Evolutionary conservation across 129 eudicot species (phyloP).

Genomic region (Gnaphalium uliginosum): DNA sequence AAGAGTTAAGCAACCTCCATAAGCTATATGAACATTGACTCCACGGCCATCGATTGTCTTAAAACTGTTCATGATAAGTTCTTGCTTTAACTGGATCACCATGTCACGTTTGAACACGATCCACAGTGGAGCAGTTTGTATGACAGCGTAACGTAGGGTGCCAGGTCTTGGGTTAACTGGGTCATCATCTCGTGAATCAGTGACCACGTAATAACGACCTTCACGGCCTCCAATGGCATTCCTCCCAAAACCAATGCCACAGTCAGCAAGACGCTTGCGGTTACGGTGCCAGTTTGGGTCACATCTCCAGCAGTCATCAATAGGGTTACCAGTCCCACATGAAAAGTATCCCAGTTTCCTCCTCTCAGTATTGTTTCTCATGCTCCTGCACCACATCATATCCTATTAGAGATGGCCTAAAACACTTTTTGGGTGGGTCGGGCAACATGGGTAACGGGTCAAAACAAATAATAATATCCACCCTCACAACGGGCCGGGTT

Average conservation of each 20-base stretch:
- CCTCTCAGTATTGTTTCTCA: slow-evolving; percentile 72
- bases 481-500: background rate
- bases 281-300: slow-evolving; percentile 83
- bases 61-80: slow-evolving; percentile 89
- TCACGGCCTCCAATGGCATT: slow-evolving; percentile 92
- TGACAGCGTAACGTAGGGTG: slow-evolving; percentile 85
- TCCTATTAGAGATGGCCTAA: background rate
- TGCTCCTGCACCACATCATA: slow-evolving; percentile 50
- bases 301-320: slow-evolving; percentile 96
- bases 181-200: slow-evolving; percentile 71
- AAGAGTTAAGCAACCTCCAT: slow-evolving; percentile 79
- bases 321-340: slow-evolving; percentile 90
- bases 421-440: background rate
- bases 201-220: slow-evolving; percentile 85
- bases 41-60: slow-evolving; percentile 96
- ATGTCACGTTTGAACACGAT: slow-evolving; percentile 87
- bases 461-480: too few species aligned
- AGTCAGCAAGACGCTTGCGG: slow-evolving; percentile 89
- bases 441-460: background rate
- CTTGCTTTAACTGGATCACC: slow-evolving; percentile 79
- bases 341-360: slow-evolving; percentile 81
- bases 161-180: slow-evolving; percentile 91
- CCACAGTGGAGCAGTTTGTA: slow-evolving; percentile 84
- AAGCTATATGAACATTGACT: slow-evolving; percentile 79
- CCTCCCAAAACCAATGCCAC: slow-evolving; percentile 90